phyloP scores from a whole-genome alignment of 345 rosid genomes.

The Eucalyptus tenuipes region DNA sequence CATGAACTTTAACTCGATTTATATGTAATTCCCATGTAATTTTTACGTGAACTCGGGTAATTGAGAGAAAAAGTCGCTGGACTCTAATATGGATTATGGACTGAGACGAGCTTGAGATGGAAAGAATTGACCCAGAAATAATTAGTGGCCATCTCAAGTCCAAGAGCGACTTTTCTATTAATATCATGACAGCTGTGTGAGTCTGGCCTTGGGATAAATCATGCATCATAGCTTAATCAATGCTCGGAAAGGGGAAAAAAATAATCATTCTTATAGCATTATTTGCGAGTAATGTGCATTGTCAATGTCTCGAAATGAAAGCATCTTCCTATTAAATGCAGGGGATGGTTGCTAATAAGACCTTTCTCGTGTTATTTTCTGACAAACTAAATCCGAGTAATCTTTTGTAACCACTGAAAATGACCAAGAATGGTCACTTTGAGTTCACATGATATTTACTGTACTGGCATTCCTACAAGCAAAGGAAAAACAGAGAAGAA shows the following conservation, averaged over 20 bases:
- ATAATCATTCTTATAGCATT: too few species aligned
- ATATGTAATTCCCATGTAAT: too few species aligned
- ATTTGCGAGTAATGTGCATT: neutral
- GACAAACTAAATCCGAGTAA: neutral
- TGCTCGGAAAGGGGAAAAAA: neutral
- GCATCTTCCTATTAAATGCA: neutral
- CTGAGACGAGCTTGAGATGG: neutral
- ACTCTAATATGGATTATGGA: neutral
- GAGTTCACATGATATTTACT: neutral
- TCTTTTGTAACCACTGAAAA: neutral
- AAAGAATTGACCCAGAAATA: neutral
- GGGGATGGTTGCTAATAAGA: neutral
- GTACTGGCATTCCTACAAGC: neutral
- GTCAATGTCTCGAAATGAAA: neutral
- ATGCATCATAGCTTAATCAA: neutral
- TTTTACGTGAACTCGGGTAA: too few species aligned
- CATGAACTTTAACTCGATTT: accelerated
- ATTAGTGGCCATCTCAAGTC: neutral
- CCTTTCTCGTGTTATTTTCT: neutral
- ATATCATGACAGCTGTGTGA: neutral
- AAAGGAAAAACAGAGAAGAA: neutral
- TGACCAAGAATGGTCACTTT: neutral
- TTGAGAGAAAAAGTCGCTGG: accelerated
- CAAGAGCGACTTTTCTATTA: neutral
- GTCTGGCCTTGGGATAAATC: too few species aligned